Evolutionary conservation across 1,284 basidiomycete genomes (phyloP), one percentile per base, ranked within the genome.

Genomic region (Thelephora terrestris): DNA sequence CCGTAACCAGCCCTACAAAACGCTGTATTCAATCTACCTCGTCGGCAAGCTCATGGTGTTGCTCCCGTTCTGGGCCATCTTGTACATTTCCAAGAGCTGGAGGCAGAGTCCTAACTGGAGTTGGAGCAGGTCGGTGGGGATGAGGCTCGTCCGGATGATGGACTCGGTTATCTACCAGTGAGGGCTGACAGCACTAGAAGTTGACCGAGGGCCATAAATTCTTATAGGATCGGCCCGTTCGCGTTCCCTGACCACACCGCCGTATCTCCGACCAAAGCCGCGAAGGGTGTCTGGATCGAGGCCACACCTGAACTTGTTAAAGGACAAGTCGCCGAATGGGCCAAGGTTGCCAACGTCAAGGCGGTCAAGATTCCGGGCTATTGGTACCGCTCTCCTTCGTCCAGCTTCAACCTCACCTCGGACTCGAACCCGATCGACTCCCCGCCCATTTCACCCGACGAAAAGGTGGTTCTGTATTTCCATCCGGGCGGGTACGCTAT

Each of bases 361-460:
- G 61, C 72, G 0, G 58, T 66, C 32, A 65, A 64, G 23, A 68
- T 81, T 34, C 73, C 78, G 5, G 78, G 76, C 2, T 81, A 80
- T 55, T 80, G 78, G 78, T 61, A 70, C 27, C 68, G 72, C 29
- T 32, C 29, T 32, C 29, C 29, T 12, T 32, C 29, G 7, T 32
- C 29, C 12, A 9, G 21, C 12, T 55, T 62, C n/a, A 59, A 61
- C 46, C 46, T 48, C 17, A 53, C 57, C 23, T 49, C 48, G 7
- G 17, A 18, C 12, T 46, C 25, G 9, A 42, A 42, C n/a, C 17
- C 24, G 20, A 38, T 58, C 65, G 23, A 36, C 23, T 65, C 64
- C 4, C 57, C 71, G 34, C 55, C 66, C 2, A 65, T 73, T 2
- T 58, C 57, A 35, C 64, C 67, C 1, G 73, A 67, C 24, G 76